Evolutionary conservation across 805 yeast species (phyloP), one percentile per base, ranked within the genome.

Genomic region (Cyberlindnera americana): DNA sequence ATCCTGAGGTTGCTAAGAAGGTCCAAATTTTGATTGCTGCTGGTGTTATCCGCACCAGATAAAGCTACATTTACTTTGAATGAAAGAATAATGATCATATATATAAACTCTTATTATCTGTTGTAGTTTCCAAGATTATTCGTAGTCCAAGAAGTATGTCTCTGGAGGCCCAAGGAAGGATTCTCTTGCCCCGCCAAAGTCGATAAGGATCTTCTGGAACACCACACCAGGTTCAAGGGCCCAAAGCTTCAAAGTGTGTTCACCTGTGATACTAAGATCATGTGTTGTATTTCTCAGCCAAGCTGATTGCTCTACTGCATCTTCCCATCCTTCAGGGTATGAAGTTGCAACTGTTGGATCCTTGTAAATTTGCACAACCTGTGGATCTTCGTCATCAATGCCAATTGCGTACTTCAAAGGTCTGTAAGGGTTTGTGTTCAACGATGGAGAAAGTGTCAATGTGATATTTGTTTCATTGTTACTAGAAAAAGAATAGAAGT

Each of bases 11-110:
- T 36, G 77, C 81, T 59, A 82, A 81, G 64, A 93, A 93, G 78
- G 81, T 93, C 54, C 83, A 84, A 64, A 74, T 84, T 53, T 75
- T 93, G 64, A 83, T 90, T 61, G 96, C 97, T 41, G 96, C 98
- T 15, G 99, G 99, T 63, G 85, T 93, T 41, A 90, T 93, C 57
- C 83, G 96, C 62, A 88, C 95, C 23, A 81, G 95, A 60, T 36
- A 16, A 23, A 82, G 18, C 6, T n/a, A 8, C 33, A 3, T 16
- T 7, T 12, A 9, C 3, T 6, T 16, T 28, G 19, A 28, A 10
- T 28, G n/a, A 6, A 15, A 28, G 19, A 10, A 28, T 28, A 28
- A 28, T 28, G 31, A 28, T 28, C 28, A 25, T 6, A 13, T 16
- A 6, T 14, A 29, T 22, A 17, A 8, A 19, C 24, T 29, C 11